These are phyloP conservation scores for Groenewaldozyma salmanticensis DNA, from an alignment of 805 yeast genomes.

Conservation along the genomic window DNA sequence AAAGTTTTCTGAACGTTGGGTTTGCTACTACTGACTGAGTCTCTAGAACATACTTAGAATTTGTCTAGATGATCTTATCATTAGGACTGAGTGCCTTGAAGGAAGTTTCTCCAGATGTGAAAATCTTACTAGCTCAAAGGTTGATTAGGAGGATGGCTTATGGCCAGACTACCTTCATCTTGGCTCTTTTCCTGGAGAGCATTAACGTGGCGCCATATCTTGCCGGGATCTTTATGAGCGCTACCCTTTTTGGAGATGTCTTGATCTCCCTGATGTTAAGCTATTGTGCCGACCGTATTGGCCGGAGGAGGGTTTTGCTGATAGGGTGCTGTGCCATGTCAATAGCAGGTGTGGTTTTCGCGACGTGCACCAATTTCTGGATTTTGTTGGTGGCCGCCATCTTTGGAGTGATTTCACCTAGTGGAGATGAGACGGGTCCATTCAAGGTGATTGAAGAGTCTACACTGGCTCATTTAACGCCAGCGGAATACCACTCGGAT, in stretches of 20 bases:
- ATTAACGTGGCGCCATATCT: conserved; percentile 44
- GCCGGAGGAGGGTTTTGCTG: conserved; percentile 55
- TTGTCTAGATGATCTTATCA: too few relatives aligned
- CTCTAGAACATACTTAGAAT: too few relatives aligned
- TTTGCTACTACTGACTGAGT: too few relatives aligned
- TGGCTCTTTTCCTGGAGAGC: conserved; percentile 54
- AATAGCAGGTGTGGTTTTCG: conserved; percentile 55
- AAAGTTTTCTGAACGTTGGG: too few relatives aligned
- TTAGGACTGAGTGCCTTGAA: conserved; percentile 2
- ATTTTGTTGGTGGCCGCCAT: conserved; percentile 62
- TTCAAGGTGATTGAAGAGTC: conserved; percentile 82
- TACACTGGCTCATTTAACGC: conserved; percentile 65
- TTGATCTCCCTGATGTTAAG: conserved; percentile 58
- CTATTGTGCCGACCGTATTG: conserved; percentile 66
- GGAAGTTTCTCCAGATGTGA: conserved; percentile 38
- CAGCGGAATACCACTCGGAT: conserved; percentile 41
- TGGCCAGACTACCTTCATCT: conserved; percentile 70
- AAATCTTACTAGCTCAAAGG: conserved; percentile 57
- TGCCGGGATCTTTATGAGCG: conserved; percentile 74
- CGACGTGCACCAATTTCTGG: conserved; percentile 42
- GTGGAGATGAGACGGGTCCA: conserved; percentile 88
- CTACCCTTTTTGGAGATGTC: conserved; percentile 74
- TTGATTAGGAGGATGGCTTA: conserved; percentile 64
- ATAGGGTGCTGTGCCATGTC: conserved; percentile 62
- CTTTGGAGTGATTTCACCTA: conserved; percentile 78